A percentile compares a stretch with the other conserved stretches of the same genome.
These are phyloP conservation scores for Endocladia muricata DNA, from an alignment of 31 red algal species.

Conservation along the genomic window DNA sequence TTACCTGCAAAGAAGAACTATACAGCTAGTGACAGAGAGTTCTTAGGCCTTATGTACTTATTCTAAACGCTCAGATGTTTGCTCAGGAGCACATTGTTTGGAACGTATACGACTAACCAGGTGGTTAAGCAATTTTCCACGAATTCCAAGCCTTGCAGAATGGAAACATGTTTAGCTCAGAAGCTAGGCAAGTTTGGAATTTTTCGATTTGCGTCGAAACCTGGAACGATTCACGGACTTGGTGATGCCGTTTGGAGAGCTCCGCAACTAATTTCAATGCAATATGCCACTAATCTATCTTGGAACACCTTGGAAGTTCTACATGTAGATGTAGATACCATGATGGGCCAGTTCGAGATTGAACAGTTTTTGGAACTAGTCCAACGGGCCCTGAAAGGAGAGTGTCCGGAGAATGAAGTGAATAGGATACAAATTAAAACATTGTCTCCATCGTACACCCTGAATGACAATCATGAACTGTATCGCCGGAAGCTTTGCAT, in stretches of 20 bases:
- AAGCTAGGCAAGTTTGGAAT: not conserved
- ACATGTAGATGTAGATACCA: not conserved
- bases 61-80: not conserved
- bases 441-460: too few species aligned
- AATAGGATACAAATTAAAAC: too few species aligned
- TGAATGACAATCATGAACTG: too few species aligned
- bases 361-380: not conserved
- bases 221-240: not conserved
- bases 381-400: too few species aligned
- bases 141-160: not conserved
- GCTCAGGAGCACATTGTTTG: not conserved
- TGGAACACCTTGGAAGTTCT: not conserved
- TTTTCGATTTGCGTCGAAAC: not conserved
- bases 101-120: not conserved
- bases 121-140: not conserved
- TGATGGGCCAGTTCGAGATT: too few species aligned
- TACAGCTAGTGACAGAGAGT: slow-evolving; percentile 13
- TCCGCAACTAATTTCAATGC: not conserved
- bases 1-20: not conserved
- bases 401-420: too few species aligned
- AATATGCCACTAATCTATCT: not conserved
- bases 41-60: slow-evolving; percentile 14
- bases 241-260: not conserved
- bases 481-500: too few species aligned
- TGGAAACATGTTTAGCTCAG: not conserved